Evolutionary conservation across 805 yeast genomes (phyloP), one percentile per base, ranked within the genome.

Genomic region (Komagataella pseudopastoris): DNA sequence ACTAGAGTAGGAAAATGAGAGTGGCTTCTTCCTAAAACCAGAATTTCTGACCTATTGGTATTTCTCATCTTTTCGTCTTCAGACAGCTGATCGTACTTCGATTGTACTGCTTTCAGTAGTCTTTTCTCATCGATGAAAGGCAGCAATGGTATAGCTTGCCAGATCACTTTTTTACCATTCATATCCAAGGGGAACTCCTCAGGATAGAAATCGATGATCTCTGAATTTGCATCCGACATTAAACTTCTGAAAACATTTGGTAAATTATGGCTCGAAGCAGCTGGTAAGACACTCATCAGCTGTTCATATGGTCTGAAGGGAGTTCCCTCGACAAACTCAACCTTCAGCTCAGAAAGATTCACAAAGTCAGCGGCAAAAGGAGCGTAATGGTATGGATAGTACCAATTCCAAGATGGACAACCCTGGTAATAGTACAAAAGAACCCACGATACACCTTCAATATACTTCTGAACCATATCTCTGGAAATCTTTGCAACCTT

Each of bases 391-490:
- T 83, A 91, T 0, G 98, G 99, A 60, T 84, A 93, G 65, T 80
- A 93, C 99, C 99, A 93, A 51, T 83, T 83, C 99, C 99, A 93
- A 0, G 98, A 91, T 0, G 96, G 96, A 68, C 98, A 91, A 2
- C 97, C 98, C 66, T 93, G 98, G 65, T 88, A 91, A 68, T 93
- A 93, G 65, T 93, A 93, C 51, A 88, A 68, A 56, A 93, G 71
- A 1, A 84, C 96, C 99, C 99, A 93, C n/a, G 96, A 81, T 3
- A 93, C 85, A 55, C 99, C 99, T 65, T 91, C 96, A 51, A 93
- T 76, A 61, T 93, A 93, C 49, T 81, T 76, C 51, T 71, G 70
- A 0, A 83, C 88, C 60, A 93, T 81, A 47, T 75, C 71, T 55
- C 74, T 76, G 47, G 82, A 75, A 18, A 78, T 70, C 17, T 70